phyloP scores from a whole-genome alignment of 139 green algal species.

The Chlorella sp. region DNA sequence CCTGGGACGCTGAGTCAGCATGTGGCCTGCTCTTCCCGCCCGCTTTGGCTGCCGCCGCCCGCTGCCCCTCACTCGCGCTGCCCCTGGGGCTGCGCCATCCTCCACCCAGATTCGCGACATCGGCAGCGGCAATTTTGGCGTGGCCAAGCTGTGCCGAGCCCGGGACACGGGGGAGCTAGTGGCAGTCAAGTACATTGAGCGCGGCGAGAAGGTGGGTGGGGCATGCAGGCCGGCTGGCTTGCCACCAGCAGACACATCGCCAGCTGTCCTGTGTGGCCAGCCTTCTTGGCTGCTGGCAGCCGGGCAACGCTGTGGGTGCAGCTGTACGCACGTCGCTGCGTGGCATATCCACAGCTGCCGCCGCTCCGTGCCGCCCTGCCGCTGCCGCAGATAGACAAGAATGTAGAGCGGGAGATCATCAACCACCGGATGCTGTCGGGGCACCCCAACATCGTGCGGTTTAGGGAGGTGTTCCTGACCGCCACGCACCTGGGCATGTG shows the following conservation, averaged over 20 bases:
- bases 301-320: too few relatives aligned
- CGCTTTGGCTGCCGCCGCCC: too few relatives aligned
- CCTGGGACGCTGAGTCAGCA: too few relatives aligned
- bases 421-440: constrained; percentile 91
- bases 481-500: too few relatives aligned
- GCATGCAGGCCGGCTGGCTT: constrained; percentile 53
- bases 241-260: too few relatives aligned
- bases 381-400: constrained; percentile 92
- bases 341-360: too few relatives aligned
- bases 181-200: constrained; percentile 87
- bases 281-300: too few relatives aligned
- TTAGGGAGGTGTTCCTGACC: constrained; percentile 79
- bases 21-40: too few relatives aligned
- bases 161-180: constrained; percentile 72
- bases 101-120: constrained; percentile 73
- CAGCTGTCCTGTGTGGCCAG: too few relatives aligned
- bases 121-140: constrained; percentile 94
- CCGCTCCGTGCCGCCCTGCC: neutral
- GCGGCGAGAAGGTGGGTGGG: constrained; percentile 72
- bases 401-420: constrained; percentile 98
- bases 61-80: neutral
- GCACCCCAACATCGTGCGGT: constrained; percentile 98
- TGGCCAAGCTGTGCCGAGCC: constrained; percentile 81
- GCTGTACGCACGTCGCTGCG: too few relatives aligned
- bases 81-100: neutral